phyloP scores from a whole-genome alignment of 2,329 filamentous ascomycete species.

The Pyricularia pennisetigena region DNA sequence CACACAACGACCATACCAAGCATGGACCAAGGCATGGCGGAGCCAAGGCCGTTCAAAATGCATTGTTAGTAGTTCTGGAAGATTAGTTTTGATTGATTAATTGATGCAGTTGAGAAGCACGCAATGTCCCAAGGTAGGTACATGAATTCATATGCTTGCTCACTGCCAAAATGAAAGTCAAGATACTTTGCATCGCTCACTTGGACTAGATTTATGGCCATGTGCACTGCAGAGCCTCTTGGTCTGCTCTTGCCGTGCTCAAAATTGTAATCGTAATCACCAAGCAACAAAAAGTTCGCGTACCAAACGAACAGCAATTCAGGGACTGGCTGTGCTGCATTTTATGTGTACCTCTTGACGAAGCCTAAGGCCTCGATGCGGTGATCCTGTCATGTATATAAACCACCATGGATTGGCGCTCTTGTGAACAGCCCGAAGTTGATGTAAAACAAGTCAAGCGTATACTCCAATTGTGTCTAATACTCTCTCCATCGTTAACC shows the following conservation, averaged over 20 bases:
- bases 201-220: background rate
- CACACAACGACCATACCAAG: background rate
- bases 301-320: background rate
- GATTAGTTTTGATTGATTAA: no score
- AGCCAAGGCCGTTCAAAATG: background rate
- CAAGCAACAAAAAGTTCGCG: background rate
- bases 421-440: background rate
- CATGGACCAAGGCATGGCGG: background rate
- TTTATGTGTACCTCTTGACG: background rate
- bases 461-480: background rate
- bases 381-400: background rate
- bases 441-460: background rate
- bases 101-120: background rate
- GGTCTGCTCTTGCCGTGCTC: background rate
- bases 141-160: background rate
- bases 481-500: background rate
- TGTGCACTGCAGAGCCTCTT: background rate
- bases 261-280: background rate
- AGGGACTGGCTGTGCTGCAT: background rate
- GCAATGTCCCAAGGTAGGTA: background rate
- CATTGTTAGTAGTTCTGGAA: no score
- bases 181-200: background rate
- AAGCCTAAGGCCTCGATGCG: background rate
- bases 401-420: background rate
- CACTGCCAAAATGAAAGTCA: background rate